Conservation (phyloP, 1,139 yeast species). For the Debaryomyces sp. region DNA sequence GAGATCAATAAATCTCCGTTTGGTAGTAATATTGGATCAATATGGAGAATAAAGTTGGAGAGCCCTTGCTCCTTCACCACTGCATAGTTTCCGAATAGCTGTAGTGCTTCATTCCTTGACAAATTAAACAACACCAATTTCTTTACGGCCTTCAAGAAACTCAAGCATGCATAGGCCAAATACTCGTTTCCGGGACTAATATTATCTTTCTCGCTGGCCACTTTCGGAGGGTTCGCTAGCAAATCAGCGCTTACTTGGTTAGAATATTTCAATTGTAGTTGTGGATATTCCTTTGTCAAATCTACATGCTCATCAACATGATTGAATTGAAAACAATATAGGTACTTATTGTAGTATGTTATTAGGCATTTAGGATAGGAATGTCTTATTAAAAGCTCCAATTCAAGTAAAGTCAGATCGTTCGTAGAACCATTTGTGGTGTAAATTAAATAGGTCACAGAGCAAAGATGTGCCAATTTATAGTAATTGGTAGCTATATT, state of each 20-base stretch:
- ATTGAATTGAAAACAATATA: constrained; percentile 58
- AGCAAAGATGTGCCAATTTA: constrained; percentile 43
- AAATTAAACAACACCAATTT: constrained; percentile 53
- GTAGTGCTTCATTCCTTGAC: constrained; percentile 39
- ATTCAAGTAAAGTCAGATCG: constrained; percentile 53
- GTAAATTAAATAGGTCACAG: constrained; percentile 38
- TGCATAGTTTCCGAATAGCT: constrained; percentile 60
- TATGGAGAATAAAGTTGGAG: constrained; percentile 36
- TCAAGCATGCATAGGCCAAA: constrained; percentile 51
- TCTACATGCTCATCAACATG: constrained; percentile 31
- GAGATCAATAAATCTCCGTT: constrained; percentile 52
- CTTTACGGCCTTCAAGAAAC: constrained; percentile 65
- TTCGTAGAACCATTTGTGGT: constrained; percentile 20
- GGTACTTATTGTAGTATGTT: constrained; percentile 60
- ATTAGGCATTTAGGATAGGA: constrained; percentile 54
- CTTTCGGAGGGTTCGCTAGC: constrained; percentile 29
- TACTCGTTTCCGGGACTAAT: constrained; percentile 18
- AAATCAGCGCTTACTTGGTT: constrained; percentile 31
- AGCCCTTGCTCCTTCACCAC: constrained; percentile 21
- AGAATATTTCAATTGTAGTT: constrained; percentile 34
- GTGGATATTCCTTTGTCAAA: constrained; percentile 35
- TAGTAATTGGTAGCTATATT: constrained; percentile 41
- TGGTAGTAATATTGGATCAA: constrained; percentile 59
- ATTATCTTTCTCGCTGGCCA: constrained; percentile 18
- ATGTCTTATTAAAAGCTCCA: constrained; percentile 59